Evolutionary conservation across 768 basidiomycete genomes (phyloP).

Genomic region (Agaricus sinodeliciosus): DNA sequence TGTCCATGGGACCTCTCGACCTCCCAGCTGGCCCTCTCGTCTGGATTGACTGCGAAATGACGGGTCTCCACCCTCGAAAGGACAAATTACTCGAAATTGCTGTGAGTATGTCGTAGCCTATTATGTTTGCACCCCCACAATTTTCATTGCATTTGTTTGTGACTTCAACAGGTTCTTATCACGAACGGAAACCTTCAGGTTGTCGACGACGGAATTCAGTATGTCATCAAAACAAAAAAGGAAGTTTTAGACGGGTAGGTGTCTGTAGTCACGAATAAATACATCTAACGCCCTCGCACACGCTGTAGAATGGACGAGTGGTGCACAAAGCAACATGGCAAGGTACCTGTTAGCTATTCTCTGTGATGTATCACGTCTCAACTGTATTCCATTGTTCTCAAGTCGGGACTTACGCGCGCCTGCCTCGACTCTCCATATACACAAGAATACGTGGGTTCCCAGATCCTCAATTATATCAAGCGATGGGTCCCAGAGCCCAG

Average conservation of each 20-base stretch:
- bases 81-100: conserved; percentile 81
- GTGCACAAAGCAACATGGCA: conserved; percentile 79
- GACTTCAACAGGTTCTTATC: conserved; percentile 59
- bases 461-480: conserved; percentile 73
- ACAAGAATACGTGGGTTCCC: conserved; percentile 48
- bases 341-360: conserved; percentile 33
- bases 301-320: conserved; percentile 73
- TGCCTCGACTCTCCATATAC: conserved; percentile 69
- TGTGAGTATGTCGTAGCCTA: conserved; percentile 26
- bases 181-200: conserved; percentile 78
- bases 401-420: conserved; percentile 80
- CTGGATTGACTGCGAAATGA: conserved; percentile 89
- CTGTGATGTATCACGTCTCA: neutral
- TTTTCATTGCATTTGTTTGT: neutral
- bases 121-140: neutral
- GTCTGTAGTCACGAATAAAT: conserved; percentile 14
- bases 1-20: conserved; percentile 18
- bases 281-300: neutral
- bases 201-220: conserved; percentile 78
- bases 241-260: conserved; percentile 56
- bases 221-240: conserved; percentile 70
- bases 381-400: conserved; percentile 5
- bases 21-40: conserved; percentile 62
- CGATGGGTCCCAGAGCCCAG: conserved; percentile 70
- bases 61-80: conserved; percentile 58